phyloP scores from a whole-genome alignment of 2,329 filamentous ascomycete species.

The Niveomyces coronatus region DNA sequence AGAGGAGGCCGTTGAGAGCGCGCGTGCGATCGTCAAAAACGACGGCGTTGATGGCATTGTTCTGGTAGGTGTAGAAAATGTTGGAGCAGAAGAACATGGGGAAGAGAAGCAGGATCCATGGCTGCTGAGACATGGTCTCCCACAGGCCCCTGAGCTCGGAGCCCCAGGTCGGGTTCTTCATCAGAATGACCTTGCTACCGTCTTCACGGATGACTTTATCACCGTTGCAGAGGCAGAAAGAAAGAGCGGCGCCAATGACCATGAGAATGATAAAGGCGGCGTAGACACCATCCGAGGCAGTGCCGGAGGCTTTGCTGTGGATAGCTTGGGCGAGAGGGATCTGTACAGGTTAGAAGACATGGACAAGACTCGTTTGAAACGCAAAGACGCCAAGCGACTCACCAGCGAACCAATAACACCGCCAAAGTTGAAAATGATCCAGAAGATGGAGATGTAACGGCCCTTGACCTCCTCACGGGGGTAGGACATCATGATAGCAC shows the following conservation, averaged over 20 bases:
- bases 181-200: slow-evolving; percentile 70
- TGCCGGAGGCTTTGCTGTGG: slow-evolving; percentile 31
- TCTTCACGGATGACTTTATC: slow-evolving; percentile 64
- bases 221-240: slow-evolving; percentile 61
- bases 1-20: slow-evolving; percentile 43
- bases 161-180: slow-evolving; percentile 81
- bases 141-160: slow-evolving; percentile 62
- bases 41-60: slow-evolving; percentile 42
- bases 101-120: slow-evolving; percentile 45
- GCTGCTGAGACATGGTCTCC: slow-evolving; percentile 55
- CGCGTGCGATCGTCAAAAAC: slow-evolving; percentile 45
- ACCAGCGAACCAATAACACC: slow-evolving; percentile 71
- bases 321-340: slow-evolving; percentile 68
- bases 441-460: slow-evolving; percentile 82
- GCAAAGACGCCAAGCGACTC: slow-evolving; percentile 15
- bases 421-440: slow-evolving; percentile 91
- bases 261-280: slow-evolving; percentile 82
- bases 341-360: slow-evolving; percentile 12
- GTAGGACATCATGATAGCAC: slow-evolving; percentile 84
- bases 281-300: slow-evolving; percentile 71
- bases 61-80: slow-evolving; percentile 47
- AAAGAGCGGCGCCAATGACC: slow-evolving; percentile 57
- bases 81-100: slow-evolving; percentile 47
- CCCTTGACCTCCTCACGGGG: slow-evolving; percentile 74
- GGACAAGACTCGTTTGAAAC: no score